Base-by-base conservation (phyloP, 2,329 filamentous ascomycete genomes). In the Ophiocordyceps camponoti-rufipedis region DNA sequence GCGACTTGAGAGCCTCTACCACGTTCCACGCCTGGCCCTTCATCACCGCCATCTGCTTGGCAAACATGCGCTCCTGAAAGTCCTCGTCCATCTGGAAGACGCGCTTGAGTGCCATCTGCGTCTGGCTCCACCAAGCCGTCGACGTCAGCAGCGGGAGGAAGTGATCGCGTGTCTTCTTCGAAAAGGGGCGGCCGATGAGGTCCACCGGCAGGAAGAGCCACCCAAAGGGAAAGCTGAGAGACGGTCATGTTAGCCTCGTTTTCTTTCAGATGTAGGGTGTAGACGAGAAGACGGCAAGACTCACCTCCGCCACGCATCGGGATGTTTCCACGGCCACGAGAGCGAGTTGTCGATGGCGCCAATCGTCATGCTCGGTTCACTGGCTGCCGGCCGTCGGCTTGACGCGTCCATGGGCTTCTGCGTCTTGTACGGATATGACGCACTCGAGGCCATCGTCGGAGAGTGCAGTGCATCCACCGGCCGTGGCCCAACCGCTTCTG, bases 21-120 rank as follows among this genome's bases (percentile, higher is more conserved):
- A 98, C 91, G 58, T 98, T 98, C 87, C 91, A 98, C 1, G 91
- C 91, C 59, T 98, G 91, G 11, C 91, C 91, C 64, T 98, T 98
- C 86, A 98, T 94, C 48, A 98, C 91, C 1, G 91, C 89, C 49
- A 98, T 93, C 58, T 98, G 91, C 52, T 85, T 80, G n/a, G 86
- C 86, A 64, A 94, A 98, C 91, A 98, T 98, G 63, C 85, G 82
- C 65, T 98, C 91, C 60, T 96, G 86, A 62, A 98, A 98, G 63
- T 98, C 91, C 2, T 82, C 79, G 61, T 98, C 91, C 58, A 93
- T 78, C 52, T 85, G 81, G 60, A 98, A 98, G 42, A 95, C 80
- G 49, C 78, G 75, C 45, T 91, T 84, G 38, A 98, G 69, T 19
- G 86, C 84, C 48, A 85, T 69, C 55, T 94, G 87, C 4, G 91